Percentiles rank a stretch among this genome's conserved stretches.
phyloP scores from a whole-genome alignment of 2,329 filamentous ascomycete species.

The Aureobasidium namibiae region DNA sequence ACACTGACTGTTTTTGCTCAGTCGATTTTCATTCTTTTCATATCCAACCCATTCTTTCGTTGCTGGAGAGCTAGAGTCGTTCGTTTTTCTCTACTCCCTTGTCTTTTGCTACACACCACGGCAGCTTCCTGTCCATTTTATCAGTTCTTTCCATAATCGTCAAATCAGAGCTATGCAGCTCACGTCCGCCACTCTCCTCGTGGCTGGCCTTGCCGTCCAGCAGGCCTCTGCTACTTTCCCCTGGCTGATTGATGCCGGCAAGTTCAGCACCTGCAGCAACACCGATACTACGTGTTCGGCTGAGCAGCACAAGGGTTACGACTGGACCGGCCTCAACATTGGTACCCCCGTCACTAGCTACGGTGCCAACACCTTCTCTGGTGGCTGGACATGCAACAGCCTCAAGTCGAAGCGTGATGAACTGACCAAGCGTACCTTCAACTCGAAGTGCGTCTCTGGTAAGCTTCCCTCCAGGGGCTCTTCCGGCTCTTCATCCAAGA shows the following conservation, averaged over 20 bases:
- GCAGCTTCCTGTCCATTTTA: conserved; percentile 7
- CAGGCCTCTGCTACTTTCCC: conserved; percentile 35
- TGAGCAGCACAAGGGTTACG: conserved; percentile 62
- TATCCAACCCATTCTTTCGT: conserved; percentile 17
- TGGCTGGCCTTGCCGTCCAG: conserved; percentile 38
- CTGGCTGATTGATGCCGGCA: conserved; percentile 43
- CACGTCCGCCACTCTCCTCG: conserved; percentile 31
- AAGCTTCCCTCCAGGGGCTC: conserved; percentile 27
- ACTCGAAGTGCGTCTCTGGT: conserved; percentile 35
- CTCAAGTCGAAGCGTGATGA: conserved; percentile 53
- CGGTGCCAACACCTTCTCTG: conserved; percentile 64
- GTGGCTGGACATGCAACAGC: conserved; percentile 63
- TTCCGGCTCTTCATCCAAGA: conserved; percentile 17
- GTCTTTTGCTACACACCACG: conserved; percentile 13
- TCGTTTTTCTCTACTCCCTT: conserved; percentile 34
- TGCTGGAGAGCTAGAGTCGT: conserved; percentile 34
- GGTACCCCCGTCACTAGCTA: conserved; percentile 50
- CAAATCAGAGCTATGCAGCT: conserved; percentile 19
- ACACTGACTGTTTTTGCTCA: conserved; percentile 17
- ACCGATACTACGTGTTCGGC: conserved; percentile 67
- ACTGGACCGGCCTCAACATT: conserved; percentile 50
- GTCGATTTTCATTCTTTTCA: conserved; percentile 19
- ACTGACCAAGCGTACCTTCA: conserved; percentile 37
- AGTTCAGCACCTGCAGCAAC: conserved; percentile 62
- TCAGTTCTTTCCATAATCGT: background rate